Percentiles rank a stretch among this genome's conserved stretches.
phyloP scores from a whole-genome alignment of 164 flowering plant species.

The Warburgia ugandensis region DNA sequence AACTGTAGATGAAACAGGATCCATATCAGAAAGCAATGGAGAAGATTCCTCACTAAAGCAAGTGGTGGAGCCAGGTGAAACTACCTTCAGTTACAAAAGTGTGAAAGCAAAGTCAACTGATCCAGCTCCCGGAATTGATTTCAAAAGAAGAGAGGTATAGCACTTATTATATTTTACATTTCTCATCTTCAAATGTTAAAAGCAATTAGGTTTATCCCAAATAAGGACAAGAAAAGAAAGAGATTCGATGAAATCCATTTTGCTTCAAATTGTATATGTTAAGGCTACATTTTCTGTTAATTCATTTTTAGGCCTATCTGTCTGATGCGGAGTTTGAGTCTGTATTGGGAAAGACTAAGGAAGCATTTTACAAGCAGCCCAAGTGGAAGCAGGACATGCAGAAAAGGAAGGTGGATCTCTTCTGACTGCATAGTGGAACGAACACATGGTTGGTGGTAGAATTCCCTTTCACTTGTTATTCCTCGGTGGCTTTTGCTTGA shows the following conservation, averaged over 20 bases:
- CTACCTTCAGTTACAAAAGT: slow-evolving; percentile 64
- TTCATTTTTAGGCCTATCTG: slow-evolving; percentile 59
- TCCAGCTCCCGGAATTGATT: slow-evolving; percentile 88
- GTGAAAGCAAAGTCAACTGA: slow-evolving; percentile 72
- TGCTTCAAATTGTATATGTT: too few species aligned
- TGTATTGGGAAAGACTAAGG: slow-evolving; percentile 66
- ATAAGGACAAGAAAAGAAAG: too few species aligned
- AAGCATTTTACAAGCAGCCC: slow-evolving; percentile 70
- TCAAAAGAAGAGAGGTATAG: slow-evolving; percentile 90
- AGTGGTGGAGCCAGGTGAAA: slow-evolving; percentile 33
- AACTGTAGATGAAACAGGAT: slow-evolving; percentile 22
- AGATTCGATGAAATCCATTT: too few species aligned
- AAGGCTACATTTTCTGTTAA: neutral
- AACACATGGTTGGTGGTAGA: slow-evolving; percentile 3
- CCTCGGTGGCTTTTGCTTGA: neutral
- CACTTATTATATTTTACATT: too few species aligned
- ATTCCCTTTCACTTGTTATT: slow-evolving; percentile 1
- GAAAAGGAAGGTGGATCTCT: slow-evolving; percentile 81
- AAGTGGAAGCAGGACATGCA: slow-evolving; percentile 97
- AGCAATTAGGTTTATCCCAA: too few species aligned
- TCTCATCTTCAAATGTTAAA: too few species aligned
- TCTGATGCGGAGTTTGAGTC: slow-evolving; percentile 69
- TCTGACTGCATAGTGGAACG: too few species aligned
- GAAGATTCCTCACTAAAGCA: slow-evolving; percentile 38
- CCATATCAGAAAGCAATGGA: slow-evolving; percentile 38